Evolutionary conservation across 2,329 filamentous ascomycete species (phyloP).

Genomic region (Colletotrichum cereale): DNA sequence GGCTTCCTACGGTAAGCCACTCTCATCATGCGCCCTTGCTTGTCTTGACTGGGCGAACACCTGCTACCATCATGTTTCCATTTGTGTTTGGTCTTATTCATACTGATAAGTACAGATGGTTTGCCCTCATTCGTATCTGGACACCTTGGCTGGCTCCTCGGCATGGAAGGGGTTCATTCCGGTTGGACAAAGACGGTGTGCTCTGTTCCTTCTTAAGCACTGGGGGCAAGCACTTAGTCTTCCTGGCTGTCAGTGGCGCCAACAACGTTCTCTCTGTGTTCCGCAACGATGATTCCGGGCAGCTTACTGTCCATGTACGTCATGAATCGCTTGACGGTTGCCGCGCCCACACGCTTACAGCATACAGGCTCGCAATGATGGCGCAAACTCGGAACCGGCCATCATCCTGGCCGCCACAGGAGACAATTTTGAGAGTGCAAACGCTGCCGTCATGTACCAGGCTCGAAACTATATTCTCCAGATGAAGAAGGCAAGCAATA

Average conservation of each 20-base stretch:
- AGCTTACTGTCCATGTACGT: conserved; percentile 75
- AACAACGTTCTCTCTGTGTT: conserved; percentile 79
- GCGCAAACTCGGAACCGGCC: conserved; percentile 64
- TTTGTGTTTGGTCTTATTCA: background rate
- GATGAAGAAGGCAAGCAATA: conserved; percentile 56
- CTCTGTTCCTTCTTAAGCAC: conserved; percentile 81
- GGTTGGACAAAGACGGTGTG: conserved; percentile 81
- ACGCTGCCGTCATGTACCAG: conserved; percentile 88
- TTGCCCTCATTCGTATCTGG: conserved; percentile 84
- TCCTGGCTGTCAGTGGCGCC: conserved; percentile 83
- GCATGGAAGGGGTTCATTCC: conserved; percentile 78
- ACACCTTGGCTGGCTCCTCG: conserved; percentile 90
- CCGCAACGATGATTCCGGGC: conserved; percentile 72
- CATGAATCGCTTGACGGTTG: no score
- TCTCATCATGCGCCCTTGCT: background rate
- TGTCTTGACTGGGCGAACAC: background rate
- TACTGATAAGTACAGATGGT: conserved; percentile 69
- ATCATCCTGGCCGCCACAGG: conserved; percentile 79
- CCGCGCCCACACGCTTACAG: conserved; percentile 33
- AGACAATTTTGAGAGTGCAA: conserved; percentile 78
- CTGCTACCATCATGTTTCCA: no score
- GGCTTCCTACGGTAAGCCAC: conserved; percentile 62
- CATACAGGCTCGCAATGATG: conserved; percentile 74
- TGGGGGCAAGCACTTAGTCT: conserved; percentile 79
- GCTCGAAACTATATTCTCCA: conserved; percentile 75